Evolutionary conservation across 768 basidiomycete species (phyloP).

Genomic region (Agaricus subrufescens): DNA sequence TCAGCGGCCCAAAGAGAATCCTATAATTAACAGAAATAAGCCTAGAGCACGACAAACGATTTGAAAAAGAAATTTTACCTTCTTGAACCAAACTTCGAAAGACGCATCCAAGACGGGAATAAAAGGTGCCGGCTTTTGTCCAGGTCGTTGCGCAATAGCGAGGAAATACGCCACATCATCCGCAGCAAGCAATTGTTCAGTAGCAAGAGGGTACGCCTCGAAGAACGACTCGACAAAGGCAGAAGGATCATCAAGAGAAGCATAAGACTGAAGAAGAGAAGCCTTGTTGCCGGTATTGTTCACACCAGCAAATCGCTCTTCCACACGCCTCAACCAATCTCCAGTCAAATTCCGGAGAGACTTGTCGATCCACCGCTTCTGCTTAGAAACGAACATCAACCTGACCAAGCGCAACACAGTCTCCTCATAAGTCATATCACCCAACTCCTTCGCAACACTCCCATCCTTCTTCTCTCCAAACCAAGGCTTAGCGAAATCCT

Average conservation of each 20-base stretch:
- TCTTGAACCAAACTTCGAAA: constrained; percentile 99
- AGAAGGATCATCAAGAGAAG: constrained; percentile 75
- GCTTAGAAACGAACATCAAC: constrained; percentile 90
- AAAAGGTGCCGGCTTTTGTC: constrained; percentile 98
- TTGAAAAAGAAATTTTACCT: constrained; percentile 46
- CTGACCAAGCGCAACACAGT: constrained; percentile 86
- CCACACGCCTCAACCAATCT: constrained; percentile 94
- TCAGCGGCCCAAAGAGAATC: constrained; percentile 98
- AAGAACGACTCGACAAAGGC: constrained; percentile 82
- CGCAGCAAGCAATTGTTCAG: constrained; percentile 80
- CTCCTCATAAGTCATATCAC: constrained; percentile 99
- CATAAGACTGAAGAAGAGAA: constrained; percentile 82
- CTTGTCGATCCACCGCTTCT: constrained; percentile 90
- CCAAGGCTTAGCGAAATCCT: constrained; percentile 95
- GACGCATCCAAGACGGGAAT: constrained; percentile 90
- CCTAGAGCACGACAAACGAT: constrained; percentile 9
- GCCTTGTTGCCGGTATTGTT: constrained; percentile 72
- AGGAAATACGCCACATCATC: constrained; percentile 97
- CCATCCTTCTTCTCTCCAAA: constrained; percentile 97
- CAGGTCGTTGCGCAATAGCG: constrained; percentile 90
- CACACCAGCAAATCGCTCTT: constrained; percentile 92
- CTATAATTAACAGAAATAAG: constrained; percentile 30
- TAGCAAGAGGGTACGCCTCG: constrained; percentile 75
- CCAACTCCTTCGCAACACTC: constrained; percentile 74
- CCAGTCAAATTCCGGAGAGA: constrained; percentile 91